A percentile compares a stretch with the other conserved stretches of the same genome.
Conservation (phyloP, 306 rosid species). For the Cajanus cajan region DNA sequence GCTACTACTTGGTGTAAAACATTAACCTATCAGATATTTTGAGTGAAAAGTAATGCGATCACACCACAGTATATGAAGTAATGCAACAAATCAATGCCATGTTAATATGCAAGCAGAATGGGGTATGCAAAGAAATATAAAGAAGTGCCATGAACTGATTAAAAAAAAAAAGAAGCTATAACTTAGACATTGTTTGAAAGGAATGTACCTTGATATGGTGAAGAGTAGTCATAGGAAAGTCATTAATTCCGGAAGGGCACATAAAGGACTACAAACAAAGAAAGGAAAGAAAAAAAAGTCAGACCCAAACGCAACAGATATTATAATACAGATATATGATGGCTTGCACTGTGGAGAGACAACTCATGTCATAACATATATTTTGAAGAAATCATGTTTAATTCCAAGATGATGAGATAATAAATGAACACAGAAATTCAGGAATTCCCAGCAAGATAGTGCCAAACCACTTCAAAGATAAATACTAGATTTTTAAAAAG, state of each 20-base stretch:
- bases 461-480: background rate
- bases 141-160: slow-evolving; percentile 10
- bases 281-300: background rate
- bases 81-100: slow-evolving; percentile 16
- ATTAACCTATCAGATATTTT: too few relatives aligned
- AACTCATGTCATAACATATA: background rate
- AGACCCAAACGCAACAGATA: slow-evolving; percentile 1
- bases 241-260: slow-evolving; percentile 96
- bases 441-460: background rate
- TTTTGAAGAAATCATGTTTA: slow-evolving; percentile 10
- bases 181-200: background rate
- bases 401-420: slow-evolving; percentile 12
- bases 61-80: background rate
- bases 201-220: slow-evolving; percentile 76
- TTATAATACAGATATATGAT: background rate
- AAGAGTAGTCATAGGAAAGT: slow-evolving; percentile 86
- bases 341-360: background rate
- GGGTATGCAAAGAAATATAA: background rate
- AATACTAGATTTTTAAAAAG: background rate
- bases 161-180: background rate
- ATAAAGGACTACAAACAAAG: slow-evolving; percentile 75
- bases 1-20: background rate
- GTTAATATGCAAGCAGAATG: background rate
- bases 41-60: background rate
- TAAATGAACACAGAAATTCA: background rate